Evolutionary conservation across 768 basidiomycete genomes (phyloP).

Genomic region (Mycena capillaripes): DNA sequence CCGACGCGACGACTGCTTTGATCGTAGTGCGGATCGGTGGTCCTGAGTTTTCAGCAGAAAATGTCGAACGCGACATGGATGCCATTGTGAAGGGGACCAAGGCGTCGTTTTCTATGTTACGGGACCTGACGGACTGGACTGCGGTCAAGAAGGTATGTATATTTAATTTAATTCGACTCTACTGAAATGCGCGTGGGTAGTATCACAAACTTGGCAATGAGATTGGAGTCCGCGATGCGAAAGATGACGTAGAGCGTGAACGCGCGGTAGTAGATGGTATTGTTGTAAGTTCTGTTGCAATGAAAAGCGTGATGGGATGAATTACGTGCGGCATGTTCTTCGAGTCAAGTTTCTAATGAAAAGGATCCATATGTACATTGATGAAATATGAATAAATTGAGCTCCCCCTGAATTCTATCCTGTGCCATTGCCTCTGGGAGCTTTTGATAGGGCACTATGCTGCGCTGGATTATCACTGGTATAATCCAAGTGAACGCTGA

Average conservation of each 20-base stretch:
- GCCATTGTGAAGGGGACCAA: constrained; percentile 71
- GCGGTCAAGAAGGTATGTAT: constrained; percentile 79
- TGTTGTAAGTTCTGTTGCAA: constrained; percentile 83
- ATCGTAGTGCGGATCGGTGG: constrained; percentile 79
- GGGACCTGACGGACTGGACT: constrained; percentile 75
- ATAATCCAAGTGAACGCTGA: constrained; percentile 37
- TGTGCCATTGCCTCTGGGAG: neutral
- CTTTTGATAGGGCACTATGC: constrained; percentile 11
- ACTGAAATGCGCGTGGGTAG: constrained; percentile 49
- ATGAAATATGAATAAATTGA: neutral
- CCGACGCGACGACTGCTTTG: constrained; percentile 72
- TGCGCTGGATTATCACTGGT: constrained; percentile 30
- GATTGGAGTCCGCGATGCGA: constrained; percentile 50
- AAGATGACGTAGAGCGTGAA: constrained; percentile 52
- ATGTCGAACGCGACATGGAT: constrained; percentile 69
- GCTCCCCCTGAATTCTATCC: neutral
- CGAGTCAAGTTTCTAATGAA: neutral
- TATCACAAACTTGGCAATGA: constrained; percentile 80
- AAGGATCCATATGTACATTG: too few species aligned
- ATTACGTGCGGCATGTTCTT: neutral
- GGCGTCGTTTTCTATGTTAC: constrained; percentile 60
- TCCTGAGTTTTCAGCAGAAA: constrained; percentile 46
- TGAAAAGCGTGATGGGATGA: constrained; percentile 74
- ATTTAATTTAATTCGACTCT: neutral
- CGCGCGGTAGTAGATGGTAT: constrained; percentile 69